phyloP scores from a whole-genome alignment of 2,329 filamentous ascomycete genomes.

The Neonectria sp. region DNA sequence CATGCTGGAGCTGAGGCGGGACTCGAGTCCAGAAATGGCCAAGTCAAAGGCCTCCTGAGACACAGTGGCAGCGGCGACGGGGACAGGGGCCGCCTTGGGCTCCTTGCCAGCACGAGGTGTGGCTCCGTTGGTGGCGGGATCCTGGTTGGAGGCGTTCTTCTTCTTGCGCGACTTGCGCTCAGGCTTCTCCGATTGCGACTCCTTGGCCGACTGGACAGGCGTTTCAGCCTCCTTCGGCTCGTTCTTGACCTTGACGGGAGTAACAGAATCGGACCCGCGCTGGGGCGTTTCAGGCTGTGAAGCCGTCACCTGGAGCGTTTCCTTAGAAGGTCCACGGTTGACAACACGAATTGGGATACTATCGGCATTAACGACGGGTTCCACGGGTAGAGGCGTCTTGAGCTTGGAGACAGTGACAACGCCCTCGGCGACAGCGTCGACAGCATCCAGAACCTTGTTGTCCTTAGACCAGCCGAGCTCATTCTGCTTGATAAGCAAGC shows the following conservation, averaged over 20 bases:
- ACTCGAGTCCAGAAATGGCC: slow-evolving; percentile 69
- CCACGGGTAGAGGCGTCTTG: slow-evolving; percentile 64
- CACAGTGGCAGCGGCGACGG: slow-evolving; percentile 46
- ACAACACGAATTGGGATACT: slow-evolving; percentile 52
- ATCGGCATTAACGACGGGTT: slow-evolving; percentile 55
- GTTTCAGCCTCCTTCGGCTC: slow-evolving; percentile 66
- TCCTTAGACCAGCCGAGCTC: slow-evolving; percentile 94
- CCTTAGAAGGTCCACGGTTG: slow-evolving; percentile 55
- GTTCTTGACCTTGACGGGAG: slow-evolving; percentile 57
- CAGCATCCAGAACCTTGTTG: slow-evolving; percentile 85
- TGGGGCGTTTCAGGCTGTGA: slow-evolving; percentile 47
- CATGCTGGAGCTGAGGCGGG: slow-evolving; percentile 64
- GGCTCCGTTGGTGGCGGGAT: slow-evolving; percentile 62
- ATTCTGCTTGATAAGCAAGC: slow-evolving; percentile 85
- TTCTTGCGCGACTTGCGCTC: slow-evolving; percentile 78
- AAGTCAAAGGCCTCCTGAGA: slow-evolving; percentile 66
- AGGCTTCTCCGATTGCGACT: slow-evolving; percentile 66
- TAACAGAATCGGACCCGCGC: slow-evolving; percentile 52
- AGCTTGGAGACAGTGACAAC: slow-evolving; percentile 83
- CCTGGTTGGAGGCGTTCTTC: slow-evolving; percentile 68
- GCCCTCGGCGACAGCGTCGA: slow-evolving; percentile 83
- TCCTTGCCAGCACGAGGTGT: slow-evolving; percentile 54
- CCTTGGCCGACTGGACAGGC: slow-evolving; percentile 56
- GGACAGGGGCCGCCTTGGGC: slow-evolving; percentile 49
- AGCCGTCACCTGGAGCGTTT: slow-evolving; percentile 49